Conservation (phyloP, 306 rosid species). For the Cicer chorassanicum region DNA sequence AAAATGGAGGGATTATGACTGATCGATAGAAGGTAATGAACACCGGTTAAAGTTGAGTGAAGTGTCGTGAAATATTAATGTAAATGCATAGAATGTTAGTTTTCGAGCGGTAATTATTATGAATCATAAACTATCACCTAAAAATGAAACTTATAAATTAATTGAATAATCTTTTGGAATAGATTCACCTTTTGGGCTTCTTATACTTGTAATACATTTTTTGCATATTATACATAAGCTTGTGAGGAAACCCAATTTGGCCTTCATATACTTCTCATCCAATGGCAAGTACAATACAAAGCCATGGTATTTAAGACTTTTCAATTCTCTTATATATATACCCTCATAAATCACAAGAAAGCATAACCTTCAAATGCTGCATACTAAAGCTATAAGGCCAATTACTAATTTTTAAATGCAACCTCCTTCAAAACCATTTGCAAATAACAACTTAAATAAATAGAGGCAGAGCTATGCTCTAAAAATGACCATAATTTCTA, state of each 20-base stretch:
- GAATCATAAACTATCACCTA: too few species aligned
- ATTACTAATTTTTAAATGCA: constrained; percentile 3
- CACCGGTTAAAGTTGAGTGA: too few species aligned
- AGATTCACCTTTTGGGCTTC: too few species aligned
- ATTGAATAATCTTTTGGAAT: too few species aligned
- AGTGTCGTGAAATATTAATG: too few species aligned
- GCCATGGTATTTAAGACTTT: constrained; percentile 30
- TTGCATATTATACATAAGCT: constrained; percentile 4
- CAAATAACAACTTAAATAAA: constrained; percentile 9
- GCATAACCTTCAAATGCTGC: background rate
- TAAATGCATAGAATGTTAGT: too few species aligned
- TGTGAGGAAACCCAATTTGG: background rate
- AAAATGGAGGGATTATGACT: too few species aligned
- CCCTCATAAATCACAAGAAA: constrained; percentile 27
- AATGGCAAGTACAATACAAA: background rate
- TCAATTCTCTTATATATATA: background rate
- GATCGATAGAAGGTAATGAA: accelerated
- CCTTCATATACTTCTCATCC: constrained; percentile 14
- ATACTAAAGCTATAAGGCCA: background rate
- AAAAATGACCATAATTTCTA: background rate
- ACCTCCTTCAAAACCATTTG: constrained; percentile 8
- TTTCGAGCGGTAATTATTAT: too few species aligned
- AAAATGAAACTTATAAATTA: too few species aligned
- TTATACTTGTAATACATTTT: too few species aligned
- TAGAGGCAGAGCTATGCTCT: constrained; percentile 10